Base-by-base conservation (phyloP, 148 eudicot species). In the Rhododendron mucronatum region DNA sequence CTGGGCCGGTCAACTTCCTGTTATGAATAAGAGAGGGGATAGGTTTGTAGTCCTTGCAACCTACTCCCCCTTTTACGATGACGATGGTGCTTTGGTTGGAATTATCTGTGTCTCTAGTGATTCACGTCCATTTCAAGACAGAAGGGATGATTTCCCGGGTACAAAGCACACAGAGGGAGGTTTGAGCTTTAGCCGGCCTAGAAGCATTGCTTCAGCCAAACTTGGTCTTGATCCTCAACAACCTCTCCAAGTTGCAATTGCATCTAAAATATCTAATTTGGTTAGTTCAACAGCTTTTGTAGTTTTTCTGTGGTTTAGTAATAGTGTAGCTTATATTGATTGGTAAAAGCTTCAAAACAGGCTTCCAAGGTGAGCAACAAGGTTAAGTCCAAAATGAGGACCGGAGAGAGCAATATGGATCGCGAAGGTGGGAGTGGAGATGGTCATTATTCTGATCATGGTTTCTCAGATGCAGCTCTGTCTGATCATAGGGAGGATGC, bases 181-280 rank as follows among this genome's bases (percentile, higher is more conserved):
- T 78, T 86, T 85, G 71, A 90, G 85, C 85, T 88, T 87, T 86
- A 84, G 85, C 84, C 84, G 90, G 84, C 84, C 93, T 13, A 91
- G 84, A 89, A 90, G 48, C 67, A 86, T 82, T 83, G 95, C 93
- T 63, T 86, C 95, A 2, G 88, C 90, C 81, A 94, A 92, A 90
- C 97, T 97, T 86, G 98, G 97, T 79, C 95, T 95, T 86, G 95
- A 94, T 89, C 94, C 98, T 81, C 96, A 97, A 51, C 95, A 95
- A 90, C 98, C 99, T 90, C 88, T 97, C 86, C 99, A 93, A 91
- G 92, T 84, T 86, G 94, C 98, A 82, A 88, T 97, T 81, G 93
- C 98, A 84, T 97, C 99, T 50, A 97, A 94, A 85, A 78, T 97
- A 86, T 92, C 99, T 76, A 92, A 89, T 89, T 90, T 96, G 97